Conservation (phyloP, 2,329 filamentous ascomycete species). For the Epichloe typhina region DNA sequence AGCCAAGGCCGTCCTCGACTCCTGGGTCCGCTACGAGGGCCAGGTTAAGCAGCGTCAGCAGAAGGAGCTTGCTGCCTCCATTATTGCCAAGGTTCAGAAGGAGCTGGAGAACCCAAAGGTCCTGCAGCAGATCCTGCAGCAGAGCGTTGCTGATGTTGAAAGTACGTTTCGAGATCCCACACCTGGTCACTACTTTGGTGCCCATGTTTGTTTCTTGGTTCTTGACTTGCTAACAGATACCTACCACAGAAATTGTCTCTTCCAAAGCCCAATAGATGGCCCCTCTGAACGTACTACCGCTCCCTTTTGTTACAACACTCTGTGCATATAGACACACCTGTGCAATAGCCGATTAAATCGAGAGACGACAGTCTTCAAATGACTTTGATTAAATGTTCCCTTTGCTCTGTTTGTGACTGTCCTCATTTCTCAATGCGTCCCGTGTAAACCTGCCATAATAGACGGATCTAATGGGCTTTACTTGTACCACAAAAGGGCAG, state of each 20-base stretch:
- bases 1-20: conserved; percentile 92
- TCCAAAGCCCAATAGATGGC: conserved; percentile 49
- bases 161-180: conserved; percentile 40
- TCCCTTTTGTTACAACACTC: conserved; percentile 42
- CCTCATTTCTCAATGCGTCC: background rate
- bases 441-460: background rate
- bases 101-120: conserved; percentile 96
- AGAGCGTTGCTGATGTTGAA: conserved; percentile 93
- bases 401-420: background rate
- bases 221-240: conserved; percentile 19
- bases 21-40: conserved; percentile 95
- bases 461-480: too few relatives aligned
- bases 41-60: conserved; percentile 99
- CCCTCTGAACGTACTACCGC: conserved; percentile 20
- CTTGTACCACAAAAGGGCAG: too few relatives aligned
- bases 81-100: conserved; percentile 98
- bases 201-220: too few relatives aligned
- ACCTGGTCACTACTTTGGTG: too few relatives aligned
- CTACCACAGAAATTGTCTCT: conserved; percentile 42
- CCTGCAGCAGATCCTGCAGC: conserved; percentile 93
- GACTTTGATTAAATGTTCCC: background rate
- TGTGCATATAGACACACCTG: conserved; percentile 46
- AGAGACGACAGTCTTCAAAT: conserved; percentile 3
- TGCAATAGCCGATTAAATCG: conserved; percentile 41
- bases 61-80: conserved; percentile 78